phyloP scores from a whole-genome alignment of 768 basidiomycete species.

The Amyloporia xantha region DNA sequence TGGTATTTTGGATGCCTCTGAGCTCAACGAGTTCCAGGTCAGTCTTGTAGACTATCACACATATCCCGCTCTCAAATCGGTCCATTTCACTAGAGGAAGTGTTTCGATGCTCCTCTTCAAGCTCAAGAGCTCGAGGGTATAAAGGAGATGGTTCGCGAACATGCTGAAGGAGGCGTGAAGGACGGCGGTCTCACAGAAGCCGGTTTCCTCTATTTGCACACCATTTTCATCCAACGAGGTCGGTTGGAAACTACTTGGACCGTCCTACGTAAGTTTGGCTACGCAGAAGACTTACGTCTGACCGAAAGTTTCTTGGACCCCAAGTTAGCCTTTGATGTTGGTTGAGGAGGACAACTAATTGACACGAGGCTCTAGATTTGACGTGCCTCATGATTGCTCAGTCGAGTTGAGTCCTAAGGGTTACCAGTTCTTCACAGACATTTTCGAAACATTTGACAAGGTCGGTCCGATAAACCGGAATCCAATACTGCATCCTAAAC shows the following conservation, averaged over 20 bases:
- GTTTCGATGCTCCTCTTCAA: conserved; percentile 91
- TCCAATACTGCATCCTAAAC: background rate
- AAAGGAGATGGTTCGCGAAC: conserved; percentile 80
- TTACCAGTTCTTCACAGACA: conserved; percentile 95
- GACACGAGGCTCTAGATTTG: conserved; percentile 52
- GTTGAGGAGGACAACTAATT: too few species aligned
- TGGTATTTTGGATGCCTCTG: conserved; percentile 80
- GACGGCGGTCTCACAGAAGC: conserved; percentile 83
- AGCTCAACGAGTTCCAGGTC: conserved; percentile 97
- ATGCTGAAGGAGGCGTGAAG: conserved; percentile 67
- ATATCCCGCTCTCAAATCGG: too few species aligned
- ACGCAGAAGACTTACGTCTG: conserved; percentile 88
- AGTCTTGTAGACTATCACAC: conserved; percentile 19
- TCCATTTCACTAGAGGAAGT: conserved; percentile 75
- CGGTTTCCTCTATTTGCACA: conserved; percentile 92
- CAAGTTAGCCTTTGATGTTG: conserved; percentile 59
- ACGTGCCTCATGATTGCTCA: conserved; percentile 89
- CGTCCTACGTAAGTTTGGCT: conserved; percentile 89
- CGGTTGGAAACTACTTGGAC: conserved; percentile 98
- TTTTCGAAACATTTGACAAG: conserved; percentile 94
- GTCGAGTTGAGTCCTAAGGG: conserved; percentile 93
- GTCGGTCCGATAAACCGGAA: conserved; percentile 39
- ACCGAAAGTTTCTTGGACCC: conserved; percentile 85
- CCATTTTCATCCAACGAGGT: conserved; percentile 93
- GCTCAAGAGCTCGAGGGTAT: conserved; percentile 95